Conservation (phyloP, 495 filamentous ascomycete genomes). For the Xylaria palmicola region DNA sequence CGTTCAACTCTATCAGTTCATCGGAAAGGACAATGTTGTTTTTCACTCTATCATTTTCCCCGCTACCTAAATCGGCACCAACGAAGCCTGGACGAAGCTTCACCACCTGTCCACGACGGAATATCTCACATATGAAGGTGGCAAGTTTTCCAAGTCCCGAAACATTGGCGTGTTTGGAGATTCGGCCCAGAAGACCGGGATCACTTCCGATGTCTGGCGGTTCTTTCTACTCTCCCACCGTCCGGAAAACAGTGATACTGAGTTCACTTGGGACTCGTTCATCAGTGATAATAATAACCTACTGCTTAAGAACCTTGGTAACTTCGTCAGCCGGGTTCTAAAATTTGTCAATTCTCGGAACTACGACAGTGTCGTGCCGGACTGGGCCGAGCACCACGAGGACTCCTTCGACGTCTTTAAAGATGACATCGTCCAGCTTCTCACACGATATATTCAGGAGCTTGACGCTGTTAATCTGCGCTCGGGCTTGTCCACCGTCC, state of each 20-base stretch:
- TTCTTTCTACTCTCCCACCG: conserved; percentile 89
- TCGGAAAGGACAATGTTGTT: conserved; percentile 97
- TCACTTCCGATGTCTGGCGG: conserved; percentile 83
- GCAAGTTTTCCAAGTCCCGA: conserved; percentile 92
- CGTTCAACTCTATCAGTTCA: conserved; percentile 90
- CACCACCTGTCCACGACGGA: conserved; percentile 88
- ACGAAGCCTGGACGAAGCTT: conserved; percentile 85
- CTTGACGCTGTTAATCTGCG: conserved; percentile 76
- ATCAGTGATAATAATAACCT: conserved; percentile 86
- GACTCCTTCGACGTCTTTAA: conserved; percentile 44
- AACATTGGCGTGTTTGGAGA: conserved; percentile 89
- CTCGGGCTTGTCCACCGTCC: conserved; percentile 65
- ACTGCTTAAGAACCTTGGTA: conserved; percentile 86
- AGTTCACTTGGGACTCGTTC: conserved; percentile 85
- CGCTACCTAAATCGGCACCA: conserved; percentile 77
- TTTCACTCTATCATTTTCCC: conserved; percentile 74
- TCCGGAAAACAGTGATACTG: conserved; percentile 83
- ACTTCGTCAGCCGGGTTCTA: conserved; percentile 90
- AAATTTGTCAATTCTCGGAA: conserved; percentile 78
- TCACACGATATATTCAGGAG: conserved; percentile 68
- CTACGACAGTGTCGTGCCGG: conserved; percentile 67
- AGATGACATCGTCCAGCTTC: conserved; percentile 56
- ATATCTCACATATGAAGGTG: conserved; percentile 92
- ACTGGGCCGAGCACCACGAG: conserved; percentile 61
- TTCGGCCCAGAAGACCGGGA: conserved; percentile 83